These are phyloP conservation scores for Chiua virens DNA, from an alignment of 768 basidiomycete species.

Conservation along the genomic window DNA sequence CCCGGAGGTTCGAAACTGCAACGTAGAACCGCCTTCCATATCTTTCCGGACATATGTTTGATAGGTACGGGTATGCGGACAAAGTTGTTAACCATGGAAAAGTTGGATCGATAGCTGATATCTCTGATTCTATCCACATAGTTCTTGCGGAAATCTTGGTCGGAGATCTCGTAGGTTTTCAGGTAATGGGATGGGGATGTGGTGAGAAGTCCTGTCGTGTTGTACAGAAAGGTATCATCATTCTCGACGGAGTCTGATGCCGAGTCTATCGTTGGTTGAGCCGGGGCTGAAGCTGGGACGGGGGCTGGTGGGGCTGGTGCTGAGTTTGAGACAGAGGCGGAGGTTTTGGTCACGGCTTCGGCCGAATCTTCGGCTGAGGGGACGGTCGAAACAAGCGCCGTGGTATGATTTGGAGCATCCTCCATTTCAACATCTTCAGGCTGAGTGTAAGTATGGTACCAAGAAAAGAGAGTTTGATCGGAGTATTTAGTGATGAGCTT, in stretches of 20 bases:
- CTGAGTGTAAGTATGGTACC: constrained; percentile 12
- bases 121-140: constrained; percentile 17
- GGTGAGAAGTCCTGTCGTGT: constrained; percentile 24
- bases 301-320: not conserved
- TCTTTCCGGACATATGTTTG: constrained; percentile 10
- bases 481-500: constrained; percentile 17
- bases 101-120: constrained; percentile 11
- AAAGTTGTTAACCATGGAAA: constrained; percentile 18
- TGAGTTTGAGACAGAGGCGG: too few species aligned
- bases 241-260: not conserved
- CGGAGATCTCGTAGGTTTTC: constrained; percentile 22
- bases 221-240: not conserved
- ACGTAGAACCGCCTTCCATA: constrained; percentile 24
- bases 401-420: not conserved
- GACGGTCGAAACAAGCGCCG: too few species aligned
- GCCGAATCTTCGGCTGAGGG: too few species aligned
- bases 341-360: too few species aligned
- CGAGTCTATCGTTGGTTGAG: not conserved
- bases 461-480: constrained; percentile 30
- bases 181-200: constrained; percentile 21
- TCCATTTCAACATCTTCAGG: constrained; percentile 14
- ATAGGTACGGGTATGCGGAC: constrained; percentile 22
- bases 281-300: not conserved
- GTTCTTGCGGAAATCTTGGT: constrained; percentile 16
- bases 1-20: constrained; percentile 22